A percentile compares a stretch with the other conserved stretches of the same genome.
phyloP scores from a whole-genome alignment of 495 filamentous ascomycete genomes.

The Jackrogersella minutella region DNA sequence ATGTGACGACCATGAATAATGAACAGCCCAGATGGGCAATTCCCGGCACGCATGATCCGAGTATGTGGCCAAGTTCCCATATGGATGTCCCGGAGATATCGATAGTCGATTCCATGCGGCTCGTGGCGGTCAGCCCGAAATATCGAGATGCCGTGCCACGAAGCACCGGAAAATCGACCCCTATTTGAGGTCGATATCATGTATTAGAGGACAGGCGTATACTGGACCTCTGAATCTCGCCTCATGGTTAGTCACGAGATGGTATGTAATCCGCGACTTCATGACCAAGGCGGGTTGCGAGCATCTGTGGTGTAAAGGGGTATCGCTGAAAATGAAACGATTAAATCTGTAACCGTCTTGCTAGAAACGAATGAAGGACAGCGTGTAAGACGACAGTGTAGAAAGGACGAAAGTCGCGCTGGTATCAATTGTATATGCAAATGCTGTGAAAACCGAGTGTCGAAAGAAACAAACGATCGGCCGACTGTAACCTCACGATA shows the following conservation, averaged over 20 bases:
- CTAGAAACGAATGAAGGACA: constrained; percentile 28
- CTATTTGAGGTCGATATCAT: constrained; percentile 12
- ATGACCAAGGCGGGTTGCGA: constrained; percentile 25
- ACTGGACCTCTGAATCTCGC: not conserved
- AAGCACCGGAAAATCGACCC: not conserved
- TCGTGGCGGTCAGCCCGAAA: not conserved
- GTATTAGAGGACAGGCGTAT: constrained; percentile 6
- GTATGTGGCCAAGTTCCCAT: constrained; percentile 8
- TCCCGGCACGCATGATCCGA: constrained; percentile 1
- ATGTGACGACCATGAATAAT: constrained; percentile 32
- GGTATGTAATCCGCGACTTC: constrained; percentile 20
- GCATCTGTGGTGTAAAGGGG: constrained; percentile 36
- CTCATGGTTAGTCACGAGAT: constrained; percentile 10
- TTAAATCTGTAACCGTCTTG: constrained; percentile 14
- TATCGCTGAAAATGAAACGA: constrained; percentile 31
- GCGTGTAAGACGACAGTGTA: constrained; percentile 20
- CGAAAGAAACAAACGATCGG: constrained; percentile 14
- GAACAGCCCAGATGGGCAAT: constrained; percentile 8
- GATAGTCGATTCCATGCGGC: not conserved
- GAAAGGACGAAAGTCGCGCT: constrained; percentile 31
- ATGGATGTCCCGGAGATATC: constrained; percentile 3
- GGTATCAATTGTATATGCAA: constrained; percentile 45
- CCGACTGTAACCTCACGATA: constrained; percentile 25
- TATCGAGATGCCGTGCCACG: not conserved
- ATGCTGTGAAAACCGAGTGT: constrained; percentile 28